Percentiles rank a stretch among this genome's conserved stretches.
Evolutionary conservation across 305 asterid species (phyloP).

Genomic region (Fraxinus nigra): DNA sequence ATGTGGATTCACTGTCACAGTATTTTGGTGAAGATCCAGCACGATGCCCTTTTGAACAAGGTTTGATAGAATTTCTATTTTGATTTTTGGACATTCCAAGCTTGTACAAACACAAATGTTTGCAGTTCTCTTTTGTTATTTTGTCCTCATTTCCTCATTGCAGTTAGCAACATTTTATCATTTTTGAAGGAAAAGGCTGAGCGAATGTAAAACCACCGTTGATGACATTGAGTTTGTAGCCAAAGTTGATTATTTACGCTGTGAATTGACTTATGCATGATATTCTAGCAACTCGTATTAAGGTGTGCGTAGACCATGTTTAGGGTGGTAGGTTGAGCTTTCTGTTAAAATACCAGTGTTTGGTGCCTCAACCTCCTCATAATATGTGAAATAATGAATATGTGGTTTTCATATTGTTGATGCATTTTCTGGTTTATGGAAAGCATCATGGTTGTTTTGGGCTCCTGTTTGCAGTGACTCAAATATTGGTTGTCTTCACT

Average conservation of each 20-base stretch:
- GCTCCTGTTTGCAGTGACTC: constrained; percentile 66
- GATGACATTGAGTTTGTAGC: neutral
- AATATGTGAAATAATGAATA: neutral
- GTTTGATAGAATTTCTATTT: constrained; percentile 32
- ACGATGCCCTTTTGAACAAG: constrained; percentile 98
- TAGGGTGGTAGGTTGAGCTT: neutral
- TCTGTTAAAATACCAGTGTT: neutral
- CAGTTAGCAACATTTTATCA: neutral
- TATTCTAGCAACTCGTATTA: neutral
- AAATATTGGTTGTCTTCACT: constrained; percentile 72
- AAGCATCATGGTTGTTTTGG: constrained; percentile 17
- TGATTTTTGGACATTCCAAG: constrained; percentile 7
- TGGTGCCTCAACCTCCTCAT: neutral
- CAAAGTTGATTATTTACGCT: neutral
- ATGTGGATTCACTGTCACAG: constrained; percentile 85
- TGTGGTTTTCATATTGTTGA: neutral
- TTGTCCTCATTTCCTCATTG: neutral
- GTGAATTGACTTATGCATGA: neutral
- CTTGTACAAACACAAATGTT: constrained; percentile 6
- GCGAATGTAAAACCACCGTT: neutral
- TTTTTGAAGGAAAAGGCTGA: neutral
- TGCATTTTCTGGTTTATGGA: neutral
- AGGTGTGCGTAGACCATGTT: neutral
- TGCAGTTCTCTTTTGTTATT: neutral
- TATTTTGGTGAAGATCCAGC: constrained; percentile 99